phyloP scores from a whole-genome alignment of 2,329 filamentous ascomycete species.

The Cladosporium oxysporum region DNA sequence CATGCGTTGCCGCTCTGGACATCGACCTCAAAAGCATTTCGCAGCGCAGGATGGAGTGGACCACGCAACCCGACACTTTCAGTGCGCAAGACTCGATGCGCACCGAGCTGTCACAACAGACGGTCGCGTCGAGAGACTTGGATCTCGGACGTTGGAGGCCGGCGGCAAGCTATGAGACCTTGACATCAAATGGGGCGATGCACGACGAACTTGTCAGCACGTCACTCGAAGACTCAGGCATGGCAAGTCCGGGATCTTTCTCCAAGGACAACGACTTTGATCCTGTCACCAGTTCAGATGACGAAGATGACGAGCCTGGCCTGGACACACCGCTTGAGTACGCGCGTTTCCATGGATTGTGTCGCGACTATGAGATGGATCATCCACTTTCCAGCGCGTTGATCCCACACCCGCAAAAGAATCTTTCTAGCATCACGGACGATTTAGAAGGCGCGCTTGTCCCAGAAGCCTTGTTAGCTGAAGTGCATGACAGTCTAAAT shows the following conservation, averaged over 20 bases:
- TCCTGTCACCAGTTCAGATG: not conserved
- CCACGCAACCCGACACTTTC: not conserved
- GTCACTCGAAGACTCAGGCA: not conserved
- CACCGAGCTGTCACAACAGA: not conserved
- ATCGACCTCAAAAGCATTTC: not conserved
- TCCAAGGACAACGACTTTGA: not conserved
- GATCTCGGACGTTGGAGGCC: not conserved
- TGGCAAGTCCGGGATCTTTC: not conserved
- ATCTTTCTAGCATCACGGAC: not conserved
- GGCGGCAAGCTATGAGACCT: not conserved
- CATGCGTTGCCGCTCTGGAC: too few species aligned
- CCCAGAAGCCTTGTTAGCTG: not conserved
- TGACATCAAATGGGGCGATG: not conserved
- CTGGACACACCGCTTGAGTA: slow-evolving; percentile 3
- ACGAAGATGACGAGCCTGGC: not conserved
- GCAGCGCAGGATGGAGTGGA: not conserved
- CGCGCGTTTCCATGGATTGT: slow-evolving; percentile 6
- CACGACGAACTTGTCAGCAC: not conserved
- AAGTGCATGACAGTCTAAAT: slow-evolving; percentile 3
- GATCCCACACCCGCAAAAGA: not conserved
- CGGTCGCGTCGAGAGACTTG: not conserved
- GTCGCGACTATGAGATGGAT: slow-evolving; percentile 1
- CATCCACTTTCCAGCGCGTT: slow-evolving; percentile 1
- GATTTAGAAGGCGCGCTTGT: not conserved
- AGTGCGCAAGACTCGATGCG: not conserved